Evolutionary conservation across 225 moss, liverwort and hornwort genomes (phyloP).

Genomic region (Climacium dendroides): DNA sequence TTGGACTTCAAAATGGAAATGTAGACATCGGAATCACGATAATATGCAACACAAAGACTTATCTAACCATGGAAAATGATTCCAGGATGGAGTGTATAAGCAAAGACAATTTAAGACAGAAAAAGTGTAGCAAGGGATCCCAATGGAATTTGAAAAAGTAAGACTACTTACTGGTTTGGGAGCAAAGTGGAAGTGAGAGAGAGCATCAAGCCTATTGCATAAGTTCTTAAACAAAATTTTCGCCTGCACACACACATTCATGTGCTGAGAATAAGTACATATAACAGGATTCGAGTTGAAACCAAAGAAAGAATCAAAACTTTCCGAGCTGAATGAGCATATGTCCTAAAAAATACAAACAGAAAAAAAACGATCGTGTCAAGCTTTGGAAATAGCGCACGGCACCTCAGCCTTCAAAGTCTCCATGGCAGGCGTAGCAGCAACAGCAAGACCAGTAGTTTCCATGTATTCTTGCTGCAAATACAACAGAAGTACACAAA

Average conservation of each 20-base stretch:
- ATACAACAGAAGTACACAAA: not conserved
- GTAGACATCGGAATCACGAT: not conserved
- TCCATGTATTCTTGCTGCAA: conserved; percentile 77
- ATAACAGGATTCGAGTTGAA: not conserved
- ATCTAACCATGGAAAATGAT: not conserved
- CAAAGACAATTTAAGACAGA: not conserved
- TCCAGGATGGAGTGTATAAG: not conserved
- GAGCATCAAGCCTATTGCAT: conserved; percentile 67
- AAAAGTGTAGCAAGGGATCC: not conserved
- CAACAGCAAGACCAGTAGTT: conserved; percentile 52
- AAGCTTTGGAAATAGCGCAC: not conserved
- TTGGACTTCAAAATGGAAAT: not conserved
- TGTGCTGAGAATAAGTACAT: not conserved
- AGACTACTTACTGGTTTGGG: conserved; percentile 70
- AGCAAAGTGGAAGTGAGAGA: conserved; percentile 89
- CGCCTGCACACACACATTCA: conserved; percentile 36
- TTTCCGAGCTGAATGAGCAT: not conserved
- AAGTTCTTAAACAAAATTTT: conserved; percentile 50
- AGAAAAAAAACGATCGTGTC: not conserved
- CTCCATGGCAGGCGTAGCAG: conserved; percentile 68
- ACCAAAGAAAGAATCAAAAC: not conserved
- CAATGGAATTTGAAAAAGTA: not conserved
- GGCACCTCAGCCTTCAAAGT: conserved; percentile 61
- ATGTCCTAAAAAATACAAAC: not conserved
- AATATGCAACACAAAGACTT: not conserved